Base-by-base conservation (phyloP, 139 green algal species). In the Nannochloris sp. region DNA sequence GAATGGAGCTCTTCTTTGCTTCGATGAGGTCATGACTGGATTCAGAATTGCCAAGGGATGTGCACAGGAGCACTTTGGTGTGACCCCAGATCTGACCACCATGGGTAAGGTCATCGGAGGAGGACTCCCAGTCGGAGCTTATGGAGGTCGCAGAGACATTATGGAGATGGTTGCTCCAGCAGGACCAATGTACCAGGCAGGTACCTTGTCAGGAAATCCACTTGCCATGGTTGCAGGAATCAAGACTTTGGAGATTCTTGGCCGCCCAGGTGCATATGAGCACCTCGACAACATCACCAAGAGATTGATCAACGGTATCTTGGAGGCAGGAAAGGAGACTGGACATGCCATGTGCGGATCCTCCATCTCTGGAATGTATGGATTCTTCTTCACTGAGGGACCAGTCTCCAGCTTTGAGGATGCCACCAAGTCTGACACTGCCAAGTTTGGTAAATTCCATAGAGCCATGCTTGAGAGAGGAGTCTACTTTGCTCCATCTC, bases 51-150 rank as follows among this genome's bases (percentile, higher is more conserved):
- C 85, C 49, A 88, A 90, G 72, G 83, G 83, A 58, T 81, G 84
- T 43, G 78, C 73, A 5, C 89, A 97, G 81, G 84, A 94, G 76
- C 66, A 97, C 86, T 98, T 96, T 67, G 87, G 87, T 69, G 81
- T 99, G 60, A 98, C 81, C 9, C 93, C 93, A 31, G 93, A 99
- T 79, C 65, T 99, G 40, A 98, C 94, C 66, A 98, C 92, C 67
- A 93, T 99, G 85, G 93, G 93, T 76, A 99, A 99, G 88, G 88
- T 99, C 60, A 99, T 99, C 67, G 93, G 88, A 55, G 93, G 93
- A 55, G 93, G 93, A 37, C 72, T 99, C 66, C 93, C 93, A 11
- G 93, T 99, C 37, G 93, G 93, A 63, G 93, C 93, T 0, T 99
- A 99, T 65, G 93, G 94, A 18, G 93, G 93, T 36, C 75, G 80